Evolutionary conservation across 768 basidiomycete species (phyloP).

Genomic region (Cystobasidium tubakii): DNA sequence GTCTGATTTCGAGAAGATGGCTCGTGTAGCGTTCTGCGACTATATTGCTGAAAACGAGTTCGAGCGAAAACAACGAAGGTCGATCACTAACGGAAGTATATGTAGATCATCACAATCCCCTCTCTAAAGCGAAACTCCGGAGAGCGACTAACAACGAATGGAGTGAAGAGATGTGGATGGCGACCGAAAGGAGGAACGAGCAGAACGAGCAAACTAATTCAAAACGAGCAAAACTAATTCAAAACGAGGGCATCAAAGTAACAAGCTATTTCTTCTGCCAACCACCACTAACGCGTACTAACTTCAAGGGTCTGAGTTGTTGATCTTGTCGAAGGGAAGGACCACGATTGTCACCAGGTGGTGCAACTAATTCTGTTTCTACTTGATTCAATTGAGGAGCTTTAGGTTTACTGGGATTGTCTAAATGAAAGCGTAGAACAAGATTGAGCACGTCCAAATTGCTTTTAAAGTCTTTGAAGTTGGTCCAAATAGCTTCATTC

Average conservation of each 20-base stretch:
- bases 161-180: too few relatives aligned
- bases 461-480: neutral
- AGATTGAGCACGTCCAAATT: neutral
- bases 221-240: too few relatives aligned
- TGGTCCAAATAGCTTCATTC: neutral
- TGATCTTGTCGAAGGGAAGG: neutral
- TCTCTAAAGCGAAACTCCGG: too few relatives aligned
- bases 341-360: neutral
- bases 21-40: too few relatives aligned
- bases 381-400: neutral
- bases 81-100: too few relatives aligned
- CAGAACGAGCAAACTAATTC: too few relatives aligned
- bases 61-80: neutral
- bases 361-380: neutral
- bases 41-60: neutral
- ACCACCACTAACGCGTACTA: neutral
- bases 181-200: too few relatives aligned
- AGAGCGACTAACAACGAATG: too few relatives aligned
- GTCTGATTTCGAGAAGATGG: too few relatives aligned
- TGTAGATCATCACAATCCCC: too few relatives aligned
- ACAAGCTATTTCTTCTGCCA: neutral
- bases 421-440: neutral
- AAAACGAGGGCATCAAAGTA: neutral
- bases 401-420: neutral
- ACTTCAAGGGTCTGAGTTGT: neutral